These are phyloP conservation scores for Aspergillus bombycis DNA, from an alignment of 2,329 filamentous ascomycete species.

Conservation along the genomic window DNA sequence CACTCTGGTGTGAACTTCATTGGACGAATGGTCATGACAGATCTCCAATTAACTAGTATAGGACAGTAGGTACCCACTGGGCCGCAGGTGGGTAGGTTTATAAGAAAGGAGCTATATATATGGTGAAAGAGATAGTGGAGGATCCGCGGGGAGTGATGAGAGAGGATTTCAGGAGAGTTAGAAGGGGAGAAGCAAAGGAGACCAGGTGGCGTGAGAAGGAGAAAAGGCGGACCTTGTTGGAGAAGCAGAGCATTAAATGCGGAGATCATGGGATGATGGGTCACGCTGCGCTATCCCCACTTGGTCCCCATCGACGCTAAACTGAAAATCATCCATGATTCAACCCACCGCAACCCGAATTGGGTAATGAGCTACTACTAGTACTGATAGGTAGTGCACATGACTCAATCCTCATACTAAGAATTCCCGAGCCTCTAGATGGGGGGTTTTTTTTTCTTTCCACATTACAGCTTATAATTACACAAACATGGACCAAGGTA, in stretches of 20 bases:
- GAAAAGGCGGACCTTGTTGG: not conserved
- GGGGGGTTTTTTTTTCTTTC: conserved; percentile 6
- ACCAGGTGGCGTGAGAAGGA: not conserved
- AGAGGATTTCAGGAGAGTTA: not conserved
- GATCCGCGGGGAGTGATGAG: too few species aligned
- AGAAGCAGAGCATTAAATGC: not conserved
- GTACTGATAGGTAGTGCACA: not conserved
- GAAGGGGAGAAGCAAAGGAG: not conserved
- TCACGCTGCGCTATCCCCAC: not conserved
- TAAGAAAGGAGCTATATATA: not conserved
- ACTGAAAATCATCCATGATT: not conserved
- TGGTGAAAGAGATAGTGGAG: not conserved
- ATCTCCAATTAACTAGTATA: conserved; percentile 24
- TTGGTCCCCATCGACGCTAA: not conserved
- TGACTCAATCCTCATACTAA: too few species aligned
- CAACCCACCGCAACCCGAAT: not conserved
- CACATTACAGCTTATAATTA: conserved; percentile 20
- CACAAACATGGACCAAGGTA: conserved; percentile 6
- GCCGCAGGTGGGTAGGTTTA: not conserved
- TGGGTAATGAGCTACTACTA: not conserved
- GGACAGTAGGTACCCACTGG: conserved; percentile 16
- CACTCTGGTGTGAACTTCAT: conserved; percentile 49
- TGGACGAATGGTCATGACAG: conserved; percentile 44
- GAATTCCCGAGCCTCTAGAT: not conserved
- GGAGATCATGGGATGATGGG: conserved; percentile 1